phyloP scores from a whole-genome alignment of 805 yeast genomes.

The Candida nitratophila region DNA sequence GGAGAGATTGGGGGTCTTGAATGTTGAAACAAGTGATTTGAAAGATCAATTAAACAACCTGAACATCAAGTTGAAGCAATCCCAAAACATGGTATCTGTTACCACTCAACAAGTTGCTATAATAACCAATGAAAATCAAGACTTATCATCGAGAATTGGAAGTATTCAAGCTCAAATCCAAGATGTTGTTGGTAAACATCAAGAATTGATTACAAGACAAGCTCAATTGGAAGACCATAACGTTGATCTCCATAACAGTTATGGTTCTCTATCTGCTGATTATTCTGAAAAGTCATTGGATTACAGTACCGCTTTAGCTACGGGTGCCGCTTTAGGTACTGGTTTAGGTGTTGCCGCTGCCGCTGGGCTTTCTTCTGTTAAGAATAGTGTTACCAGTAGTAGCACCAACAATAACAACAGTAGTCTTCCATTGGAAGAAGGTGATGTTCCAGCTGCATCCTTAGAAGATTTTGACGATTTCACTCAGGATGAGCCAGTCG shows the following conservation, averaged over 20 bases:
- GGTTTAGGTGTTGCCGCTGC: constrained; percentile 6
- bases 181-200: constrained; percentile 20
- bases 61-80: constrained; percentile 50
- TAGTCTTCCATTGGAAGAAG: constrained; percentile 3
- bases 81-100: constrained; percentile 57
- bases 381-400: neutral
- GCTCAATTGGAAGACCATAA: constrained; percentile 30
- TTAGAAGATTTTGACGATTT: constrained; percentile 22
- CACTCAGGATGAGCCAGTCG: neutral
- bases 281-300: constrained; percentile 24
- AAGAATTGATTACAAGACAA: constrained; percentile 13
- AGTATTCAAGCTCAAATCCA: constrained; percentile 17
- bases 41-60: constrained; percentile 48
- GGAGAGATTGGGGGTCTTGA: constrained; percentile 59
- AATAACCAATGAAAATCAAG: constrained; percentile 37
- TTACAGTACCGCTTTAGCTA: constrained; percentile 8
- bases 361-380: neutral
- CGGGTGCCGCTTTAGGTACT: constrained; percentile 8
- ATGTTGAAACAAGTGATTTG: constrained; percentile 57
- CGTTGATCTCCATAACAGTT: constrained; percentile 29
- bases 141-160: constrained; percentile 14
- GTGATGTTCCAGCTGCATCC: constrained; percentile 26
- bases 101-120: constrained; percentile 65
- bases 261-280: constrained; percentile 24
- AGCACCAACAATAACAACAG: neutral